Percentiles rank a stretch among this genome's conserved stretches.
phyloP scores from a whole-genome alignment of 768 basidiomycete genomes.

The Macrolepiota fuliginosa region DNA sequence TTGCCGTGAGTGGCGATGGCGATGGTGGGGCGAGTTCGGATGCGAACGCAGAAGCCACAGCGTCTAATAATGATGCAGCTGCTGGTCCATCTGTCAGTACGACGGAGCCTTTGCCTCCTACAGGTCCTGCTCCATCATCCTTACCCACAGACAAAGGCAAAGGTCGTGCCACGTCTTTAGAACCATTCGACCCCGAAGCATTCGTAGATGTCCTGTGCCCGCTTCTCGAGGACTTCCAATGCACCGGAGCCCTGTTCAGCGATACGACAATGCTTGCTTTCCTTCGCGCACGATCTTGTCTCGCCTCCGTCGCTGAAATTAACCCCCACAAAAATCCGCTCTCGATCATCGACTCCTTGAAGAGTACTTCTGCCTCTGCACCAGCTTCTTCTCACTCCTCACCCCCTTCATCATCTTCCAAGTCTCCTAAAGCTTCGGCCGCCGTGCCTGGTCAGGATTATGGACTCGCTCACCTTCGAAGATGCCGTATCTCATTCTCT shows the following conservation, averaged over 20 bases:
- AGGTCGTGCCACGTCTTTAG: not conserved
- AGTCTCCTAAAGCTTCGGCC: not conserved
- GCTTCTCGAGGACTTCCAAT: constrained; percentile 9
- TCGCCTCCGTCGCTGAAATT: not conserved
- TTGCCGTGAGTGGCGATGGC: not conserved
- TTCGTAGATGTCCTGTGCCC: constrained; percentile 1
- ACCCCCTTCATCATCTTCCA: not conserved
- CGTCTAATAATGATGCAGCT: not conserved
- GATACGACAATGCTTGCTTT: constrained; percentile 7
- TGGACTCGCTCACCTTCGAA: not conserved
- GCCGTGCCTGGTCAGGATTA: not conserved
- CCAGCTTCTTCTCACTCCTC: not conserved
- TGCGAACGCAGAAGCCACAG: not conserved
- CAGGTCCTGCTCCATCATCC: too few relatives aligned
- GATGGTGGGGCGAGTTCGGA: not conserved
- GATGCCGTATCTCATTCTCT: constrained; percentile 6
- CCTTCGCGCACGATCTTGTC: constrained; percentile 8
- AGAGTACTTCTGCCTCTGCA: not conserved
- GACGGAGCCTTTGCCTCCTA: not conserved
- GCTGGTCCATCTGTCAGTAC: not conserved
- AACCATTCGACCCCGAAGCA: not conserved
- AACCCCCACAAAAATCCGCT: not conserved
- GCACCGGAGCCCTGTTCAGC: constrained; percentile 6
- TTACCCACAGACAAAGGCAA: not conserved
- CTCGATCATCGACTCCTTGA: not conserved